Percentiles rank a stretch among this genome's conserved stretches.
These are phyloP conservation scores for Posidonia oceanica DNA, from an alignment of 116 monocot genomes.

Conservation along the genomic window DNA sequence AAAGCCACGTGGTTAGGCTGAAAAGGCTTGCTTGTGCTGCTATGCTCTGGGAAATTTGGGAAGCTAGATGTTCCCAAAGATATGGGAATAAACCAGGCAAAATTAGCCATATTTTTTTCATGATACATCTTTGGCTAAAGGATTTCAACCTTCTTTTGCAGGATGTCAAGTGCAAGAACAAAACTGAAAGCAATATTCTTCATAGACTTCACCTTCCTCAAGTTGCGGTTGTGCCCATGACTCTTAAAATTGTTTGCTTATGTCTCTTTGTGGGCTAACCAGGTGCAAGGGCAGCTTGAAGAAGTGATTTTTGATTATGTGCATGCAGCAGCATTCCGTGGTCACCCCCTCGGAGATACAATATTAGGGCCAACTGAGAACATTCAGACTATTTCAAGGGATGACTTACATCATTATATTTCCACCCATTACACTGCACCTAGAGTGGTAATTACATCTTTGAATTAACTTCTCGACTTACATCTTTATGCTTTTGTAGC, in stretches of 20 bases:
- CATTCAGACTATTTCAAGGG: constrained; percentile 45
- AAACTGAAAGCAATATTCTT: too few relatives aligned
- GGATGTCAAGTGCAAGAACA: too few relatives aligned
- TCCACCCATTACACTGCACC: constrained; percentile 72
- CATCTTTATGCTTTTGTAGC: neutral
- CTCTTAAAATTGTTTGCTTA: constrained; percentile 1
- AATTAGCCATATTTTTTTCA: too few relatives aligned
- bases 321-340: constrained; percentile 60
- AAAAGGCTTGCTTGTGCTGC: too few relatives aligned
- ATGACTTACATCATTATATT: constrained; percentile 60
- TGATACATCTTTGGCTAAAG: too few relatives aligned
- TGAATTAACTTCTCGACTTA: neutral
- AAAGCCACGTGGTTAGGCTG: too few relatives aligned
- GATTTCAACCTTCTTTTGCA: too few relatives aligned
- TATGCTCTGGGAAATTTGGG: too few relatives aligned
- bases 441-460: constrained; percentile 47
- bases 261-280: constrained; percentile 14
- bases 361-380: constrained; percentile 86
- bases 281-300: constrained; percentile 84
- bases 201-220: too few relatives aligned
- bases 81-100: too few relatives aligned
- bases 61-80: too few relatives aligned
- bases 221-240: too few relatives aligned
- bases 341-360: constrained; percentile 72
- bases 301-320: constrained; percentile 95